These are phyloP conservation scores for Eleusine coracana DNA, from an alignment of 176 grass and related monocot species.

Conservation along the genomic window DNA sequence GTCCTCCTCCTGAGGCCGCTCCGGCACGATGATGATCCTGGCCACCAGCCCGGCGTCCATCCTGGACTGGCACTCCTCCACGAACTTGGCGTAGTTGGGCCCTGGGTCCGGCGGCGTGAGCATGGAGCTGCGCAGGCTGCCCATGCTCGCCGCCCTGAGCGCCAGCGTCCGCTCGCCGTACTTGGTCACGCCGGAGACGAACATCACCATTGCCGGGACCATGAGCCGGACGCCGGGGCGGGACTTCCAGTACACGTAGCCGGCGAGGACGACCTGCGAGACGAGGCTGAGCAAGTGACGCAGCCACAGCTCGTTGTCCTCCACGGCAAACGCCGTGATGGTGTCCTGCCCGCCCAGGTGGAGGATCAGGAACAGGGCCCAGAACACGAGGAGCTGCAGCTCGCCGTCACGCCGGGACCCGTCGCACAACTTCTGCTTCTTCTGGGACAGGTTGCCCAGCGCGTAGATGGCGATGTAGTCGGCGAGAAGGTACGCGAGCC, in stretches of 20 bases:
- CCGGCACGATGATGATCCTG: conserved; percentile 35
- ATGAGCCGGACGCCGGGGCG: conserved; percentile 5
- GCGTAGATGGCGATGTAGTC: conserved; percentile 31
- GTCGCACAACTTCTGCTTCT: neutral
- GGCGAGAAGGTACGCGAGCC: conserved; percentile 23
- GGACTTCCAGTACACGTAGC: conserved; percentile 47
- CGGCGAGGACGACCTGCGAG: conserved; percentile 38
- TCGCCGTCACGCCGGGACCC: neutral
- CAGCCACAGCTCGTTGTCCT: conserved; percentile 47
- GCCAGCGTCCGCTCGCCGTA: conserved; percentile 51
- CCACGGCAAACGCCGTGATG: conserved; percentile 40
- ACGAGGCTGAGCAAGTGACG: conserved; percentile 46
- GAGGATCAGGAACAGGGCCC: conserved; percentile 44
- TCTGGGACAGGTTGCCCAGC: conserved; percentile 27
- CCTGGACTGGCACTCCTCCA: conserved; percentile 58
- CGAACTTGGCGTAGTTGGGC: conserved; percentile 60
- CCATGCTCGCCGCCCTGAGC: conserved; percentile 57
- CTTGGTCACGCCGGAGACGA: conserved; percentile 46
- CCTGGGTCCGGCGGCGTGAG: conserved; percentile 41
- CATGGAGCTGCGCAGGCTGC: conserved; percentile 50
- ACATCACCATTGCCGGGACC: conserved; percentile 38
- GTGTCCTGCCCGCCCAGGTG: conserved; percentile 48
- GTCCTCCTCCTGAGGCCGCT: conserved; percentile 4
- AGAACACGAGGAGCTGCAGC: conserved; percentile 22
- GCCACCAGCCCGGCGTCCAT: conserved; percentile 41